These are phyloP conservation scores for Cryptosporidium meleagridis DNA, from an alignment of 169 alveolate genomes.

Conservation along the genomic window DNA sequence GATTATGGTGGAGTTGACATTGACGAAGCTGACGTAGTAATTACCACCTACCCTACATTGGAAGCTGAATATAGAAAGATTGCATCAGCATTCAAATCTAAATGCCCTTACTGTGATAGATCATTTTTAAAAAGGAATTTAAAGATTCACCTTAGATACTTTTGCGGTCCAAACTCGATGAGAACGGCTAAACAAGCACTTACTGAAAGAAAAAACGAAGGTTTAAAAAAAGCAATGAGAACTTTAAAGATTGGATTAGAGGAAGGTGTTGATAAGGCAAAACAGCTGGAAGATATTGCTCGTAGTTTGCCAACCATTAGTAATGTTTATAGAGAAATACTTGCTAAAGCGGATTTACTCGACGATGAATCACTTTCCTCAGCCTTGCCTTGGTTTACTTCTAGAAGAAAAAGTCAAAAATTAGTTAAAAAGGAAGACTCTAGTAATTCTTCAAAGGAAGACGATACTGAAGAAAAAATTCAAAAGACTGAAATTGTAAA, in stretches of 20 bases:
- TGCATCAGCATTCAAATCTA: slow-evolving; percentile 75
- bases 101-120: slow-evolving; percentile 89
- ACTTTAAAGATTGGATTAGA: slow-evolving; percentile 81
- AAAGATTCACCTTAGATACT: slow-evolving; percentile 84
- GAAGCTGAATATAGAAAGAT: slow-evolving; percentile 82
- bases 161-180: slow-evolving; percentile 91
- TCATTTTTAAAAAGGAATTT: slow-evolving; percentile 85
- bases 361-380: slow-evolving; percentile 45
- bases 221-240: slow-evolving; percentile 80
- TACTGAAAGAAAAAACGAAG: slow-evolving; percentile 82
- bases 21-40: slow-evolving; percentile 84
- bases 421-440: not conserved
- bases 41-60: slow-evolving; percentile 84
- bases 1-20: slow-evolving; percentile 80
- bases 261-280: slow-evolving; percentile 50
- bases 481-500: not conserved
- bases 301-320: slow-evolving; percentile 43
- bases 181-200: slow-evolving; percentile 88
- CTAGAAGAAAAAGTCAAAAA: slow-evolving; percentile 10
- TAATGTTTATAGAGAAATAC: slow-evolving; percentile 71
- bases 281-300: slow-evolving; percentile 60
- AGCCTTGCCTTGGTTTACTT: slow-evolving; percentile 56
- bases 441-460: not conserved
- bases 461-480: not conserved
- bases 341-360: slow-evolving; percentile 71